Percentiles rank a stretch among this genome's conserved stretches.
phyloP scores from a whole-genome alignment of 257 asterid species.

The Primulina tabacum region DNA sequence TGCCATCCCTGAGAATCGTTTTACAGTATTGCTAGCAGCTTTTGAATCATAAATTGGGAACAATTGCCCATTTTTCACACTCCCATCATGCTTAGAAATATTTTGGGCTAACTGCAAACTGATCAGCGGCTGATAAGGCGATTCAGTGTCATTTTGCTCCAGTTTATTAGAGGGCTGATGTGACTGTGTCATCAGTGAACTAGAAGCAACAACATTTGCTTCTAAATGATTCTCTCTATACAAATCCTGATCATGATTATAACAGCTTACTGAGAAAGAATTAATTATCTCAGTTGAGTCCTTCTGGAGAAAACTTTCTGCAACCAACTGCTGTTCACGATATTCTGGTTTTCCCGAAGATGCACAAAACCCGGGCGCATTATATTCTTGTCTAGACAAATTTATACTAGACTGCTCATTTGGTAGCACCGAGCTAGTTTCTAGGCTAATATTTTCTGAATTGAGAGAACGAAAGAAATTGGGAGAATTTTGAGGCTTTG shows the following conservation, averaged over 20 bases:
- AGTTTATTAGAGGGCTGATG: conserved; percentile 30
- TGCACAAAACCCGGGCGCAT: conserved; percentile 21
- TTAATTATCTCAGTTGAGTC: conserved; percentile 24
- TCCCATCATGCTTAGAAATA: conserved; percentile 46
- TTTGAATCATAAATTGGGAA: conserved; percentile 28
- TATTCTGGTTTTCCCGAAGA: conserved; percentile 21
- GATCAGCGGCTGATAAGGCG: conserved; percentile 30
- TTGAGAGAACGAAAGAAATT: conserved; percentile 34
- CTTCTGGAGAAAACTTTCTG: conserved; percentile 21
- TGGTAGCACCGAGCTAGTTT: conserved; percentile 25
- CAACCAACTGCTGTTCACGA: conserved; percentile 15
- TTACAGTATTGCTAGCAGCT: conserved; percentile 25
- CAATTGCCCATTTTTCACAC: conserved; percentile 43
- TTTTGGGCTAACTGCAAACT: conserved; percentile 48
- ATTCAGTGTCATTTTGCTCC: conserved; percentile 28
- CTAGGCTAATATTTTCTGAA: conserved; percentile 36
- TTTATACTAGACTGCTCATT: conserved; percentile 27
- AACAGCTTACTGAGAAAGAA: conserved; percentile 22
- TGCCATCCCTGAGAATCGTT: conserved; percentile 30
- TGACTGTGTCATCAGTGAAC: conserved; percentile 15
- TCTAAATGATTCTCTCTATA: conserved; percentile 21
- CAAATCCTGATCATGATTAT: conserved; percentile 25
- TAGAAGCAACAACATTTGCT: conserved; percentile 26
- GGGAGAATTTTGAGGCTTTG: conserved; percentile 24
- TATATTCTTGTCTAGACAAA: conserved; percentile 23